These are phyloP conservation scores for Wickerhamia fluorescens DNA, from an alignment of 805 yeast genomes.

Conservation along the genomic window DNA sequence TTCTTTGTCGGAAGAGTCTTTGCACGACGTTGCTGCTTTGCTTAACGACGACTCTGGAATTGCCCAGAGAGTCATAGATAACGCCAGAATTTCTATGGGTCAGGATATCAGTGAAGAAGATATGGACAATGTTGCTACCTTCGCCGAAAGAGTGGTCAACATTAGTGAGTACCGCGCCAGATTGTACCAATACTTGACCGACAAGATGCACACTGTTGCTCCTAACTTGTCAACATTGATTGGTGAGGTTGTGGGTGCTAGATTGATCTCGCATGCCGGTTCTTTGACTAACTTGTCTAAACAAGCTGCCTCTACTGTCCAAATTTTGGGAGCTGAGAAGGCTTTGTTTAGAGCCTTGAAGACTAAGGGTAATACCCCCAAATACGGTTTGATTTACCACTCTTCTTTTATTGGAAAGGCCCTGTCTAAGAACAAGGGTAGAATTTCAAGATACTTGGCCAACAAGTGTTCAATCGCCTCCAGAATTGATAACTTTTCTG, in stretches of 20 bases:
- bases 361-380: slow-evolving; percentile 95
- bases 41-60: slow-evolving; percentile 84
- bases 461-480: slow-evolving; percentile 99
- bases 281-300: slow-evolving; percentile 92
- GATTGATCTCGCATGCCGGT: slow-evolving; percentile 97
- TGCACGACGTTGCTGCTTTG: slow-evolving; percentile 88
- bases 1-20: slow-evolving; percentile 81
- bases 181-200: slow-evolving; percentile 79
- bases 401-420: slow-evolving; percentile 93
- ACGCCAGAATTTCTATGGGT: slow-evolving; percentile 97
- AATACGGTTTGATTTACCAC: slow-evolving; percentile 92
- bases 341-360: slow-evolving; percentile 93
- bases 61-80: slow-evolving; percentile 87
- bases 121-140: slow-evolving; percentile 82
- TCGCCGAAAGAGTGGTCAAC: slow-evolving; percentile 90
- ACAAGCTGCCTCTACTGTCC: slow-evolving; percentile 98
- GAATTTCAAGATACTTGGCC: slow-evolving; percentile 97
- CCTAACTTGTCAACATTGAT: slow-evolving; percentile 94
- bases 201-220: slow-evolving; percentile 96
- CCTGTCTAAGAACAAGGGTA: slow-evolving; percentile 93
- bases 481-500: slow-evolving; percentile 96
- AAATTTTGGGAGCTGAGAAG: slow-evolving; percentile 95
- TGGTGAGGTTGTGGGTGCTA: slow-evolving; percentile 98
- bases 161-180: slow-evolving; percentile 85
- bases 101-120: slow-evolving; percentile 95